phyloP scores from a whole-genome alignment of 139 green algal genomes.

The Chlamydomonas sp. region DNA sequence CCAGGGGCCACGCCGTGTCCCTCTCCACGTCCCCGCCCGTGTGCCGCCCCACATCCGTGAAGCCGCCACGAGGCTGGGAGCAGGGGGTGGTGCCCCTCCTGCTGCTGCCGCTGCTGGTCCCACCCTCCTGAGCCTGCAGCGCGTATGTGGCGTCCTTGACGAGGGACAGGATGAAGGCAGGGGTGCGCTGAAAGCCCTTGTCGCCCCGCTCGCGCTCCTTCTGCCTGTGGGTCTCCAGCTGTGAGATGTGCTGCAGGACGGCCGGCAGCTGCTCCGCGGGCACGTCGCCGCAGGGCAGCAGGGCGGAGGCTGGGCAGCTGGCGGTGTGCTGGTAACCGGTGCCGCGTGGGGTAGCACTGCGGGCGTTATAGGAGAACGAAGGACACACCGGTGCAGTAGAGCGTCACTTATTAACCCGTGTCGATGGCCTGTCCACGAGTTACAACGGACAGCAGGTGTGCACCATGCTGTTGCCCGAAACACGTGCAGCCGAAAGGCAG shows the following conservation, averaged over 20 bases:
- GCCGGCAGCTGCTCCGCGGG: not conserved
- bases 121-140: not conserved
- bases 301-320: not conserved
- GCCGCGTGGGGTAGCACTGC: not conserved
- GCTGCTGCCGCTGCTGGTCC: not conserved
- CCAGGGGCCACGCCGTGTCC: conserved; percentile 46
- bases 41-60: conserved; percentile 49
- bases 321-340: not conserved
- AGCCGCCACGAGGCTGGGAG: conserved; percentile 22
- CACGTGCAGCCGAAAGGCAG: no score
- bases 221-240: not conserved
- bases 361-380: not conserved
- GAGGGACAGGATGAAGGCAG: conserved; percentile 2
- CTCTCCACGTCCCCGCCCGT: conserved; percentile 19
- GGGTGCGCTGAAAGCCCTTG: conserved; percentile 36
- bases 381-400: not conserved
- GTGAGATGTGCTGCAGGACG: not conserved
- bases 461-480: no score
- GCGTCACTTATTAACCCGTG: not conserved
- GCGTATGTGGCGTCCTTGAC: not conserved
- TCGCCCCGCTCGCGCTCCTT: not conserved
- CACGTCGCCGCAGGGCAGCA: conserved; percentile 9
- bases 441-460: no score
- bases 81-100: no score
- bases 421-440: no score